Conservation (phyloP, 805 yeast species). For the Saccharomycopsis malanga region DNA sequence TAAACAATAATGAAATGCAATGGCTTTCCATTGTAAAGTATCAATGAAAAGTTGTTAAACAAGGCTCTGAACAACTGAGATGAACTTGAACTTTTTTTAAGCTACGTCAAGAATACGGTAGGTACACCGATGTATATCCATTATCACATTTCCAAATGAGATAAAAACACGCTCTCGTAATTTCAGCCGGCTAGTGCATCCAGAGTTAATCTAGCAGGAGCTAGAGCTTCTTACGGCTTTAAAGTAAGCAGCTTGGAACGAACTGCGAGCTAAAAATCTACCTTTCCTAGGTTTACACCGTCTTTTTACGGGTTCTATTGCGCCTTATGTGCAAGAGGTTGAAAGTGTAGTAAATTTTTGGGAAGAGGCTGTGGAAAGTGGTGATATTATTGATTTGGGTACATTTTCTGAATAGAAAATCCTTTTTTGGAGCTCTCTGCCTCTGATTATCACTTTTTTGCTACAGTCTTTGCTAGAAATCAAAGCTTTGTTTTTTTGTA, state of each 20-base stretch:
- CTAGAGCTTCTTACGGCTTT: conserved; percentile 9
- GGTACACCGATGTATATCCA: no score
- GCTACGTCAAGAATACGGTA: no score
- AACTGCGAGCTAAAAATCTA: conserved; percentile 10
- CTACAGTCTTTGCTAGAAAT: conserved; percentile 67
- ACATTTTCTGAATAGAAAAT: conserved; percentile 27
- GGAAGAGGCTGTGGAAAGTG: conserved; percentile 17
- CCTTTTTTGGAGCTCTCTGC: conserved; percentile 39
- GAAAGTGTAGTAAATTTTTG: conserved; percentile 12
- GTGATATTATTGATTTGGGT: conserved; percentile 8
- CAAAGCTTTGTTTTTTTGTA: conserved; percentile 65
- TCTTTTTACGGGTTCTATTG: background rate
- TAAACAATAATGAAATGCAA: no score
- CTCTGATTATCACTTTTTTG: conserved; percentile 63
- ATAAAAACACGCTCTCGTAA: conserved; percentile 8
- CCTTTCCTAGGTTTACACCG: conserved; percentile 4
- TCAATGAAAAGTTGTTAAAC: no score
- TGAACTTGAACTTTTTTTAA: no score
- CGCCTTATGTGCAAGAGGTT: conserved; percentile 3
- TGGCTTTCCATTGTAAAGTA: no score
- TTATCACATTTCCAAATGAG: no score
- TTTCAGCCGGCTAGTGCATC: conserved; percentile 7
- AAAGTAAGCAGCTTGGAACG: conserved; percentile 7
- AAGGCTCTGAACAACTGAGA: no score
- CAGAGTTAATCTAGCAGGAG: conserved; percentile 15